Percentiles rank a stretch among this genome's conserved stretches.
Evolutionary conservation across 1,284 basidiomycete species (phyloP).

Genomic region (Schizophyllum amplum): DNA sequence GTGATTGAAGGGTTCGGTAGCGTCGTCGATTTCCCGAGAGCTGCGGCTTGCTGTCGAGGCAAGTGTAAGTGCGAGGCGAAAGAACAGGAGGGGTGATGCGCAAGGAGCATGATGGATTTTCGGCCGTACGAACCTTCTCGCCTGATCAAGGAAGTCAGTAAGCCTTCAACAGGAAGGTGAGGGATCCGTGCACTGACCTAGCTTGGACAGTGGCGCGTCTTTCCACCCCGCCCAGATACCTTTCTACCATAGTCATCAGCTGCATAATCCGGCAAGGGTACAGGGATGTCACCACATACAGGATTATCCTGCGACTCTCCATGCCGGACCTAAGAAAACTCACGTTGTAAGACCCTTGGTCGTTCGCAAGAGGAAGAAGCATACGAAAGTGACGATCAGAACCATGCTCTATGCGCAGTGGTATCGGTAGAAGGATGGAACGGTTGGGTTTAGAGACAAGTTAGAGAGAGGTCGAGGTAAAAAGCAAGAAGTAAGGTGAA

Average conservation of each 20-base stretch:
- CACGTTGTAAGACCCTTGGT: too few relatives aligned
- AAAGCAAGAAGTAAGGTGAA: too few relatives aligned
- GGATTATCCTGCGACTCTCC: slow-evolving; percentile 13
- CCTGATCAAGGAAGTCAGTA: slow-evolving; percentile 1
- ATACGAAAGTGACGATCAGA: slow-evolving; percentile 13
- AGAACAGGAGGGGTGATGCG: neutral
- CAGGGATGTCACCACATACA: neutral
- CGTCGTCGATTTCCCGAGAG: slow-evolving; percentile 57
- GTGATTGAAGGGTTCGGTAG: slow-evolving; percentile 46
- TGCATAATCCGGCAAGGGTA: too few relatives aligned
- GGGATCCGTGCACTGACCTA: slow-evolving; percentile 44
- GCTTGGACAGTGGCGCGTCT: slow-evolving; percentile 76
- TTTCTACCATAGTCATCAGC: neutral
- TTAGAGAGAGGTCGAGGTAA: too few relatives aligned
- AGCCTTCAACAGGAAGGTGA: slow-evolving; percentile 2
- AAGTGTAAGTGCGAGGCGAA: neutral
- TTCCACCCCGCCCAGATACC: slow-evolving; percentile 73
- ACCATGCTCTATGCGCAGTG: slow-evolving; percentile 6
- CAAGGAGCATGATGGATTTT: neutral
- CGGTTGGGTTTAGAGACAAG: too few relatives aligned
- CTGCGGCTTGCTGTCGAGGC: slow-evolving; percentile 72
- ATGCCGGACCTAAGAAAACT: slow-evolving; percentile 14
- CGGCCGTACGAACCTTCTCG: slow-evolving; percentile 3
- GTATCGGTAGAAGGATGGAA: too few relatives aligned
- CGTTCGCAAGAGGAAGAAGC: neutral